phyloP scores from a whole-genome alignment of 345 rosid genomes.

The Gynandropsis gynandra region DNA sequence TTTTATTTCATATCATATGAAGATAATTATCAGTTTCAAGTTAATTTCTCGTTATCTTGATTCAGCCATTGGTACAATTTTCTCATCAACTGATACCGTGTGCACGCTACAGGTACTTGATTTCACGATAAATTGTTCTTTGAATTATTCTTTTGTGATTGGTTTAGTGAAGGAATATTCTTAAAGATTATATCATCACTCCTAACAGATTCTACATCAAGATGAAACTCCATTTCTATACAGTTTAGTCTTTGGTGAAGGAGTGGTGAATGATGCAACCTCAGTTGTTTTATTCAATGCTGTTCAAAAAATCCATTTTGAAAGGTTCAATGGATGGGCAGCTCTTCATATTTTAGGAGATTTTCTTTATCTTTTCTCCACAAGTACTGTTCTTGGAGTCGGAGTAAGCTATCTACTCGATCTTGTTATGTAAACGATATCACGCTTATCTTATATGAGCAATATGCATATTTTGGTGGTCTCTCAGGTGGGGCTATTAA shows the following conservation, averaged over 20 bases:
- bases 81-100: slow-evolving; percentile 89
- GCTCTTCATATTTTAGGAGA: slow-evolving; percentile 42
- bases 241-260: slow-evolving; percentile 92
- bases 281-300: slow-evolving; percentile 80
- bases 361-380: slow-evolving; percentile 63
- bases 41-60: slow-evolving; percentile 20
- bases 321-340: slow-evolving; percentile 35
- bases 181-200: not conserved
- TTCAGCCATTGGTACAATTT: slow-evolving; percentile 83
- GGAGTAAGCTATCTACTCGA: slow-evolving; percentile 34
- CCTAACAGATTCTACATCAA: slow-evolving; percentile 70
- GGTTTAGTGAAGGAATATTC: not conserved
- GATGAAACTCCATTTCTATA: slow-evolving; percentile 81
- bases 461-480: slow-evolving; percentile 1
- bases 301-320: slow-evolving; percentile 61
- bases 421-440: not conserved
- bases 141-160: not conserved
- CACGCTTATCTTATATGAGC: slow-evolving; percentile 11
- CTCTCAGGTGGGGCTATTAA: slow-evolving; percentile 69
- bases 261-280: slow-evolving; percentile 93
- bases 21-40: slow-evolving; percentile 6
- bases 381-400: slow-evolving; percentile 76
- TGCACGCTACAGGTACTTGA: slow-evolving; percentile 79
- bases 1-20: not conserved
- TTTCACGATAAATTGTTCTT: not conserved